These are phyloP conservation scores for Rosa hybrid DNA, from an alignment of 331 rosid species.

Conservation along the genomic window DNA sequence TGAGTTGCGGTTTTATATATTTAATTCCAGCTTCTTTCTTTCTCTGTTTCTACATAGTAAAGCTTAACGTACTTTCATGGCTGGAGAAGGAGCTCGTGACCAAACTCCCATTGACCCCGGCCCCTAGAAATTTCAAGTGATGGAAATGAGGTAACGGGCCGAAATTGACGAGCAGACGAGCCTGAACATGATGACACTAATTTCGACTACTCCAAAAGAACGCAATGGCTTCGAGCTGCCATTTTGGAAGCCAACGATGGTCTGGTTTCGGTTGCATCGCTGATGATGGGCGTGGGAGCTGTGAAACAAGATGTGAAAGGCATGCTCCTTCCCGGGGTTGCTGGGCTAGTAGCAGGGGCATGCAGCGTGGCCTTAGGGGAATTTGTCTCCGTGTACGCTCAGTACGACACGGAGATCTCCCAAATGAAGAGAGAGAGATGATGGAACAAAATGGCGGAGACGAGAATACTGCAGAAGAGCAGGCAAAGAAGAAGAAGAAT, in stretches of 20 bases:
- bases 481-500: conserved; percentile 14
- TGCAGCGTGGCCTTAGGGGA: conserved; percentile 77
- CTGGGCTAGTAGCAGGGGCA: conserved; percentile 53
- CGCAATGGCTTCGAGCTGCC: conserved; percentile 67
- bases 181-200: not conserved
- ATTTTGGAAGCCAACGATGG: conserved; percentile 70
- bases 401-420: conserved; percentile 52
- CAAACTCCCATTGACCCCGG: not conserved
- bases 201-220: conserved; percentile 52
- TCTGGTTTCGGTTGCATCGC: conserved; percentile 51
- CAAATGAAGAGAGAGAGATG: conserved; percentile 46
- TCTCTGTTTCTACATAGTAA: no score
- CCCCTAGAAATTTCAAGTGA: not conserved
- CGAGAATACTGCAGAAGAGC: not conserved
- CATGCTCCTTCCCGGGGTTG: conserved; percentile 52
- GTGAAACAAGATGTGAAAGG: conserved; percentile 44
- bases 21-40: no score
- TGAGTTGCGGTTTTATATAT: no score
- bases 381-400: conserved; percentile 61
- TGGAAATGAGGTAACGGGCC: not conserved
- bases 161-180: not conserved
- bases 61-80: not conserved
- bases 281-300: conserved; percentile 72
- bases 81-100: not conserved
- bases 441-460: not conserved